Conservation (phyloP, 495 filamentous ascomycete species). For the Sordaria brevicollis region DNA sequence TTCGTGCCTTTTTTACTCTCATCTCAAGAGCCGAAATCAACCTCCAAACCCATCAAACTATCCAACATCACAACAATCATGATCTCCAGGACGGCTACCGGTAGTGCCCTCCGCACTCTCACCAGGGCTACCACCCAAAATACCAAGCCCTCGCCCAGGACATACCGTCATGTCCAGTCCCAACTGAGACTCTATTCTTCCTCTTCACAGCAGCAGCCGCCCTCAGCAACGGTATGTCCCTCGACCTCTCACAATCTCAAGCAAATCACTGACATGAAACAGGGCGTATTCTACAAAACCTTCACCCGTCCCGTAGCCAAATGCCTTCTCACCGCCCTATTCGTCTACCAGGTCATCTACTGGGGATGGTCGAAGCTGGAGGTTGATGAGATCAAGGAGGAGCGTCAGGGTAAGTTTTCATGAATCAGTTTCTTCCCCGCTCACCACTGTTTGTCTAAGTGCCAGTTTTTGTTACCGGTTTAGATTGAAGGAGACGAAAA, state of each 20-base stretch:
- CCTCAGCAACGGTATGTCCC: slow-evolving; percentile 7
- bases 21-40: background rate
- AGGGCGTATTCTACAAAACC: slow-evolving; percentile 68
- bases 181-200: slow-evolving; percentile 6
- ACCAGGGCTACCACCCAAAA: background rate
- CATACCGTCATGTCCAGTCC: background rate
- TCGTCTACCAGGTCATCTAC: slow-evolving; percentile 81
- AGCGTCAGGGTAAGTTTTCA: slow-evolving; percentile 42
- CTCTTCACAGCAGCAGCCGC: background rate
- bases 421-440: background rate
- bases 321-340: slow-evolving; percentile 72
- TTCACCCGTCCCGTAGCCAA: slow-evolving; percentile 76
- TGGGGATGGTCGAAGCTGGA: slow-evolving; percentile 86
- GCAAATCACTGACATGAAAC: background rate
- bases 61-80: background rate
- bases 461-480: background rate
- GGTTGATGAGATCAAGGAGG: slow-evolving; percentile 54
- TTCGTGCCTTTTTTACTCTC: background rate
- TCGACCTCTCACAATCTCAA: background rate
- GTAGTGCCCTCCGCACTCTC: background rate
- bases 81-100: background rate
- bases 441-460: background rate
- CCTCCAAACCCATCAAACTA: background rate
- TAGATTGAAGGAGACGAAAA: background rate
- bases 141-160: background rate